phyloP scores from a whole-genome alignment of 805 yeast species.

The Priceomyces castillae region DNA sequence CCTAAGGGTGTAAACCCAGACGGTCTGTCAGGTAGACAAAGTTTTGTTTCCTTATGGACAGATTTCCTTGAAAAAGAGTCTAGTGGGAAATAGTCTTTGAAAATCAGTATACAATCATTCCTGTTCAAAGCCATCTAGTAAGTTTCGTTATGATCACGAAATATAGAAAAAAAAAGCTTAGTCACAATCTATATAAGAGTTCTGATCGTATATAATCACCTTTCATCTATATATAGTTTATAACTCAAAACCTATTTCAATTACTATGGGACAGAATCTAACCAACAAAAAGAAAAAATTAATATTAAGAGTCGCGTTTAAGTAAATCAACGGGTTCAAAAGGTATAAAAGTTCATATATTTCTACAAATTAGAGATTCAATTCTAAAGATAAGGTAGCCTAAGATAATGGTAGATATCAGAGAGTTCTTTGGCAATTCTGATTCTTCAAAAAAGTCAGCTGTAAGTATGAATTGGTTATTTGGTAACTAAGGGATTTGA shows the following conservation, averaged over 20 bases:
- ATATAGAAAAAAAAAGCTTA: too few species aligned
- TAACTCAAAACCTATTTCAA: too few species aligned
- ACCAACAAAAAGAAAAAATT: too few species aligned
- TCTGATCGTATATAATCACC: too few species aligned
- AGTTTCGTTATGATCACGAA: too few species aligned
- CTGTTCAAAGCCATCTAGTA: too few species aligned
- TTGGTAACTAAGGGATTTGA: background rate
- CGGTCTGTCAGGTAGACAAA: constrained; percentile 37
- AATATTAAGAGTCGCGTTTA: background rate
- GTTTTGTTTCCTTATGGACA: constrained; percentile 76
- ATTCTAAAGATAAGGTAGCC: background rate
- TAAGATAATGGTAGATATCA: constrained; percentile 12
- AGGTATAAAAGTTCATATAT: background rate
- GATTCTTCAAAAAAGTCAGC: constrained; percentile 1
- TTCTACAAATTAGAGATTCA: background rate
- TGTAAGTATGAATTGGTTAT: constrained; percentile 2
- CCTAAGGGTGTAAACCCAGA: constrained; percentile 20
- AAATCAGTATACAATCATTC: too few species aligned
- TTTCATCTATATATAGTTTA: too few species aligned
- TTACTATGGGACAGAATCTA: too few species aligned
- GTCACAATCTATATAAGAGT: too few species aligned
- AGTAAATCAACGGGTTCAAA: too few species aligned
- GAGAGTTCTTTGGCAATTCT: constrained; percentile 11
- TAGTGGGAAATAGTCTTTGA: constrained; percentile 4
- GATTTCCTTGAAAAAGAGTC: constrained; percentile 76